These are phyloP conservation scores for Sutorius australiensis DNA, from an alignment of 768 basidiomycete species.

Conservation along the genomic window DNA sequence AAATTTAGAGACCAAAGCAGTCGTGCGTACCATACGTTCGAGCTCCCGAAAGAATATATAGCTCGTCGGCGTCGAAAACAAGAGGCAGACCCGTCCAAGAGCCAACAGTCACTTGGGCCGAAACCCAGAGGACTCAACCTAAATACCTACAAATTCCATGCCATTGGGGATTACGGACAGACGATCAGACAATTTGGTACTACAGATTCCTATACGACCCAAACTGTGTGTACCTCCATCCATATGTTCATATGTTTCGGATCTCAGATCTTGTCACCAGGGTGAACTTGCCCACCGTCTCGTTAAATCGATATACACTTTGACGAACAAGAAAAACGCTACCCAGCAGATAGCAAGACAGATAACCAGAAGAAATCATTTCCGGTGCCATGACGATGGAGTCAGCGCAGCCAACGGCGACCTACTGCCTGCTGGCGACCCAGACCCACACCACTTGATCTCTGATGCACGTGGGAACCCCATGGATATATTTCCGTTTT, in stretches of 20 bases:
- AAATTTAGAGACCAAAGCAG: slow-evolving; percentile 21
- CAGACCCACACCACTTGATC: slow-evolving; percentile 10
- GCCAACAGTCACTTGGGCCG: neutral
- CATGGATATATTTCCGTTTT: neutral
- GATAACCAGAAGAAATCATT: slow-evolving; percentile 9
- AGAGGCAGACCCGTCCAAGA: neutral
- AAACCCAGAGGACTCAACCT: slow-evolving; percentile 19
- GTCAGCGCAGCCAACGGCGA: neutral
- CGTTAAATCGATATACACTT: slow-evolving; percentile 35
- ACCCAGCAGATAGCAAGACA: slow-evolving; percentile 28
- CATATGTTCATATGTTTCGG: neutral
- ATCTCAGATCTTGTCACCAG: slow-evolving; percentile 15
- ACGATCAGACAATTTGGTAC: slow-evolving; percentile 1
- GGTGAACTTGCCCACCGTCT: slow-evolving; percentile 36
- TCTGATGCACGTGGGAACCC: neutral
- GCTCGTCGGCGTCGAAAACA: slow-evolving; percentile 9
- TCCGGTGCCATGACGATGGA: neutral
- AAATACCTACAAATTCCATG: slow-evolving; percentile 31
- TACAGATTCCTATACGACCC: slow-evolving; percentile 3
- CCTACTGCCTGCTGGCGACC: neutral
- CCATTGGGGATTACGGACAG: slow-evolving; percentile 25
- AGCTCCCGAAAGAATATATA: slow-evolving; percentile 29
- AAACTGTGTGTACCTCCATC: neutral
- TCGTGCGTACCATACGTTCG: slow-evolving; percentile 22
- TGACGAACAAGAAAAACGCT: slow-evolving; percentile 36